Conservation (phyloP, 257 asterid genomes). For the Ballota nigra region DNA sequence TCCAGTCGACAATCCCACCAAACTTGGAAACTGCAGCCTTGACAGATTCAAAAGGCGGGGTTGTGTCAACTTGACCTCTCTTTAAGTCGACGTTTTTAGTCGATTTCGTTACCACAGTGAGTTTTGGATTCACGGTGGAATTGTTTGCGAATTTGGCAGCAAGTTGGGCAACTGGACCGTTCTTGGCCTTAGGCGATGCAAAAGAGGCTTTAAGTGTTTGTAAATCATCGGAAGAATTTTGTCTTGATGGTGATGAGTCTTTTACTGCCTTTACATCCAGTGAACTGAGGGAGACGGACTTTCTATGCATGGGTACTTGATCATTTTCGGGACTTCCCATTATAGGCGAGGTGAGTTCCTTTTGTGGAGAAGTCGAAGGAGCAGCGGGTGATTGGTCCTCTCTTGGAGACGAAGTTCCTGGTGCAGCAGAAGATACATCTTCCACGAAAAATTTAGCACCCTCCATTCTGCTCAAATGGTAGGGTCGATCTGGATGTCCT, state of each 20-base stretch:
- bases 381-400: constrained; percentile 38
- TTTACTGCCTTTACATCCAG: constrained; percentile 26
- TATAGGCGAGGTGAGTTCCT: constrained; percentile 17
- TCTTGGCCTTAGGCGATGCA: constrained; percentile 37
- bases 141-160: constrained; percentile 31
- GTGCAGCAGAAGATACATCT: constrained; percentile 40
- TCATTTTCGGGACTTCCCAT: constrained; percentile 23
- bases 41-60: constrained; percentile 92
- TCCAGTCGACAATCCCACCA: constrained; percentile 99
- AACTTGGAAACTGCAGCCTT: constrained; percentile 97
- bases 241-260: constrained; percentile 11
- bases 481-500: constrained; percentile 28
- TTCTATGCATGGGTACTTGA: not conserved
- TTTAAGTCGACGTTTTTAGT: constrained; percentile 25
- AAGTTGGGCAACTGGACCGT: constrained; percentile 28
- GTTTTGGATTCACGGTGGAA: constrained; percentile 17
- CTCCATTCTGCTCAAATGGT: constrained; percentile 54
- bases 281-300: constrained; percentile 23
- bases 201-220: constrained; percentile 20
- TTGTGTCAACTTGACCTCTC: constrained; percentile 70
- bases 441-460: constrained; percentile 38
- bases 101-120: constrained; percentile 24
- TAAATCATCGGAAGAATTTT: constrained; percentile 25
- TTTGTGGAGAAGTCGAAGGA: constrained; percentile 15
- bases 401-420: constrained; percentile 30